Base-by-base conservation (phyloP, 1,284 basidiomycete species). In the Pseudozyma tsukubaensis region DNA sequence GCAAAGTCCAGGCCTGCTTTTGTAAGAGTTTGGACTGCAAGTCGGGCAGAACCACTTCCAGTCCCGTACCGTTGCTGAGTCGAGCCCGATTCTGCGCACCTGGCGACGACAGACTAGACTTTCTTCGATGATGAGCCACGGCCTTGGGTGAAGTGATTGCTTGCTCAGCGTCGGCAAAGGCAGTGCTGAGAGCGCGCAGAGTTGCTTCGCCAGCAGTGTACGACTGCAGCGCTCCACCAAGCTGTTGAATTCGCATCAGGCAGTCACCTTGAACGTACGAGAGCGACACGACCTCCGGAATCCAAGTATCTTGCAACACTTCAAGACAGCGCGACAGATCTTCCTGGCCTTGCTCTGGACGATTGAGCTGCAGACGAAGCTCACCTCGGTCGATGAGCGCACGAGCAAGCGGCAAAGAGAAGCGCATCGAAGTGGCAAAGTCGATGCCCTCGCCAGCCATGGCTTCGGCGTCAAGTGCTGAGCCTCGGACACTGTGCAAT, bases 401-500 rank as follows among this genome's bases (percentile, higher is more conserved):
- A 0, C 50, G 58, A 0, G 81, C 70, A 10, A 68, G 52, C 9
- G 71, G 45, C 39, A 76, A 37, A 29, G 78, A 59, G 11, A 78
- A 62, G n/a, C 50, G 43, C 32, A 72, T 48, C 21, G 63, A 55
- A 6, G 54, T 56, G 36, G 71, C 70, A 54, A 81, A 74, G 40
- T 79, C 76, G 39, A 82, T 65, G 21, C 70, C 66, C 50, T 84
- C 82, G 8, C 54, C 52, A 11, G 73, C 80, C 55, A 78, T 74
- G 1, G 70, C 69, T n/a, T 78, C 77, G 3, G 82, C 80, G 34
- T 84, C 80, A 8, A 68, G 50, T 7, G 67, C 76, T 10, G 76
- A 75, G 36, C 82, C 82, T 18, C 82, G 80, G 19, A 56, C 21
- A n/a, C 72, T 67, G 42, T 82, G 72, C 42, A 81, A 34, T 16